Conservation (phyloP, 495 filamentous ascomycete species). For the Penicillium argentinense region DNA sequence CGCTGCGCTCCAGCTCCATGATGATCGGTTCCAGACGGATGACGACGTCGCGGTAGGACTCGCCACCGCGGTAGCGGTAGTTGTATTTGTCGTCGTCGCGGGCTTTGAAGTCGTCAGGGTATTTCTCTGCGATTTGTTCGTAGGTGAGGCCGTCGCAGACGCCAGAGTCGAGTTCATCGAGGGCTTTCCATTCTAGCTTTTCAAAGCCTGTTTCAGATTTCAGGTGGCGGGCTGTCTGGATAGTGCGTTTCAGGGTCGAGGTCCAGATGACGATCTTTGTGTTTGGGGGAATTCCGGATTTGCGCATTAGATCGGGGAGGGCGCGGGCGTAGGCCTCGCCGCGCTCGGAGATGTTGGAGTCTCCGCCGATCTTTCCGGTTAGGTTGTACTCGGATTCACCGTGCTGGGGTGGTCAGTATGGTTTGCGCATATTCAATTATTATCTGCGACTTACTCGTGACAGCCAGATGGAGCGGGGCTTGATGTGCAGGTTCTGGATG, state of each 20-base stretch:
- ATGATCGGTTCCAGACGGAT: conserved; percentile 98
- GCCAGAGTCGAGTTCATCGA: conserved; percentile 95
- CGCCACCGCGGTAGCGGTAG: conserved; percentile 95
- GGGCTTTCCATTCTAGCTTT: conserved; percentile 96
- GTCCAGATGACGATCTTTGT: conserved; percentile 94
- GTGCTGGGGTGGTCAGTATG: conserved; percentile 56
- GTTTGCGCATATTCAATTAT: background rate
- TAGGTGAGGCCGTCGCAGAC: conserved; percentile 97
- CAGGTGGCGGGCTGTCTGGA: conserved; percentile 82
- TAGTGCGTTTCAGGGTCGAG: conserved; percentile 89
- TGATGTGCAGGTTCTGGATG: conserved; percentile 97
- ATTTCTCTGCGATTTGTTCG: conserved; percentile 82
- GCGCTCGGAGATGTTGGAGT: conserved; percentile 81
- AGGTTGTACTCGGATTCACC: conserved; percentile 94
- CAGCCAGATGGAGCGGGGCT: conserved; percentile 95
- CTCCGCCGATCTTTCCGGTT: conserved; percentile 83
- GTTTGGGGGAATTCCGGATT: conserved; percentile 73
- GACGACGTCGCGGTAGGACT: conserved; percentile 96
- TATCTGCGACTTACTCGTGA: conserved; percentile 70
- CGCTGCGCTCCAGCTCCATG: conserved; percentile 94
- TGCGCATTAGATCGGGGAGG: conserved; percentile 74
- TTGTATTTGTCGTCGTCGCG: conserved; percentile 99
- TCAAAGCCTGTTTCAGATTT: conserved; percentile 65
- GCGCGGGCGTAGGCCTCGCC: conserved; percentile 82
- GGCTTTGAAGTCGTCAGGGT: conserved; percentile 91